Percentiles rank a stretch among this genome's conserved stretches.
Evolutionary conservation across 306 rosid genomes (phyloP).

Genomic region (Cucurbita pepo): DNA sequence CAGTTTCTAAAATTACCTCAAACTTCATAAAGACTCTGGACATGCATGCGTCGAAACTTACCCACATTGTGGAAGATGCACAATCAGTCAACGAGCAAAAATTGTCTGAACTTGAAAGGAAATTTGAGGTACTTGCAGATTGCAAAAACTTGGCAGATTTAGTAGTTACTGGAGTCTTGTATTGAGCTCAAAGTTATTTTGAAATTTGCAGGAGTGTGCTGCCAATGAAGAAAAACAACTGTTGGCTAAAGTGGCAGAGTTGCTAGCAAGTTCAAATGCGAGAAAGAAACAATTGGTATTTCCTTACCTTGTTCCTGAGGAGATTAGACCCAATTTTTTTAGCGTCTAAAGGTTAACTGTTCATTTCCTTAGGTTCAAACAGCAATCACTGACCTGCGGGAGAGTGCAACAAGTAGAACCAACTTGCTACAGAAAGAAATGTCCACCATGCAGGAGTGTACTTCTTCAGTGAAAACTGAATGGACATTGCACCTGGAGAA

Average conservation of each 20-base stretch:
- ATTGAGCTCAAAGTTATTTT: not conserved
- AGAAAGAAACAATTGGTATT: constrained; percentile 87
- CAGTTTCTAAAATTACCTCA: constrained; percentile 72
- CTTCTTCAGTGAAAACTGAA: constrained; percentile 59
- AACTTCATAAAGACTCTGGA: constrained; percentile 73
- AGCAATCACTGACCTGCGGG: constrained; percentile 82
- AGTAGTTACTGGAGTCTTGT: not conserved
- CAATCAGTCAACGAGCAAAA: constrained; percentile 63
- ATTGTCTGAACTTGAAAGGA: constrained; percentile 71
- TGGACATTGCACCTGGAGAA: constrained; percentile 82
- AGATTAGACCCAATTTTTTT: not conserved
- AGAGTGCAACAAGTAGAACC: constrained; percentile 74
- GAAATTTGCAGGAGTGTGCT: constrained; percentile 62
- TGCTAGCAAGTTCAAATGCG: constrained; percentile 76
- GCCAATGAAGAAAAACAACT: constrained; percentile 81
- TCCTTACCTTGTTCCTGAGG: not conserved
- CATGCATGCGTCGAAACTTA: constrained; percentile 67
- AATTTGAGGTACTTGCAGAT: constrained; percentile 70
- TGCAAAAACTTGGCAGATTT: not conserved
- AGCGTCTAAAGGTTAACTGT: not conserved
- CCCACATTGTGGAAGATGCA: constrained; percentile 72
- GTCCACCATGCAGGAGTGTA: constrained; percentile 73
- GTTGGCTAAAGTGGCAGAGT: constrained; percentile 84
- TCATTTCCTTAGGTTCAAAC: constrained; percentile 51
- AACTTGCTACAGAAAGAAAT: constrained; percentile 64